A percentile compares a stretch with the other conserved stretches of the same genome.
Evolutionary conservation across 2,329 filamentous ascomycete genomes (phyloP).

Genomic region (Macrophomina phaseolina): DNA sequence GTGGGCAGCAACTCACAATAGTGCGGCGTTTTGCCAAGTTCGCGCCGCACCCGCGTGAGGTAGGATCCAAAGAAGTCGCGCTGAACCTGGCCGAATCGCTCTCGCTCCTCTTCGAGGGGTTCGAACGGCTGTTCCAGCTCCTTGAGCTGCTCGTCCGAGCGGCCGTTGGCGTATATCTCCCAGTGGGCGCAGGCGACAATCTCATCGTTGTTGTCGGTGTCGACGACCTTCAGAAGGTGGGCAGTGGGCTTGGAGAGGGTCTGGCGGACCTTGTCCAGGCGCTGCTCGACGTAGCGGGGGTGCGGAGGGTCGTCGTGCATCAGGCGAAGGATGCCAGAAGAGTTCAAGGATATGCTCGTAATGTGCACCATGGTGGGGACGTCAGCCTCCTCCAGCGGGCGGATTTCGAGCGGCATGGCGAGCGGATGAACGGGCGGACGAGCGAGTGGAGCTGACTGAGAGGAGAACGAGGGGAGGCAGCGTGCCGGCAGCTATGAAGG

Average conservation of each 20-base stretch:
- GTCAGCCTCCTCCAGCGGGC: slow-evolving; percentile 37
- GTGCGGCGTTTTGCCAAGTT: slow-evolving; percentile 22
- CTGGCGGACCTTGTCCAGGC: slow-evolving; percentile 36
- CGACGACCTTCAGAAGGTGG: slow-evolving; percentile 28
- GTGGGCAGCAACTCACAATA: slow-evolving; percentile 13
- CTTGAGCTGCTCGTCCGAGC: slow-evolving; percentile 31
- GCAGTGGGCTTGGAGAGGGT: slow-evolving; percentile 37
- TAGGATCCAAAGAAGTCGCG: slow-evolving; percentile 10
- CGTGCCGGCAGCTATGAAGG: neutral
- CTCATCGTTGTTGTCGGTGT: slow-evolving; percentile 27
- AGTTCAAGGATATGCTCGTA: slow-evolving; percentile 37
- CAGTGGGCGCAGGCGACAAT: slow-evolving; percentile 30
- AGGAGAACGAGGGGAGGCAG: neutral
- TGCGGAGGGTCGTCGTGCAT: slow-evolving; percentile 33
- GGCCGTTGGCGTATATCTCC: slow-evolving; percentile 14
- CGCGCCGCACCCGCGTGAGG: neutral
- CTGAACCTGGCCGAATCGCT: neutral
- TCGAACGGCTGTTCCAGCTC: slow-evolving; percentile 23
- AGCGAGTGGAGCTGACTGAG: neutral
- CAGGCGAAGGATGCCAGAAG: slow-evolving; percentile 34
- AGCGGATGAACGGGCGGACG: neutral
- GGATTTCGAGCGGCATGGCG: slow-evolving; percentile 44
- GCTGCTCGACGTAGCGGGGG: slow-evolving; percentile 33
- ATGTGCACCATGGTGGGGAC: slow-evolving; percentile 38
- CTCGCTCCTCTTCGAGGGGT: slow-evolving; percentile 20